Evolutionary conservation across 768 basidiomycete genomes (phyloP), one percentile per base, ranked within the genome.

Genomic region (Macrocybe gigantea): DNA sequence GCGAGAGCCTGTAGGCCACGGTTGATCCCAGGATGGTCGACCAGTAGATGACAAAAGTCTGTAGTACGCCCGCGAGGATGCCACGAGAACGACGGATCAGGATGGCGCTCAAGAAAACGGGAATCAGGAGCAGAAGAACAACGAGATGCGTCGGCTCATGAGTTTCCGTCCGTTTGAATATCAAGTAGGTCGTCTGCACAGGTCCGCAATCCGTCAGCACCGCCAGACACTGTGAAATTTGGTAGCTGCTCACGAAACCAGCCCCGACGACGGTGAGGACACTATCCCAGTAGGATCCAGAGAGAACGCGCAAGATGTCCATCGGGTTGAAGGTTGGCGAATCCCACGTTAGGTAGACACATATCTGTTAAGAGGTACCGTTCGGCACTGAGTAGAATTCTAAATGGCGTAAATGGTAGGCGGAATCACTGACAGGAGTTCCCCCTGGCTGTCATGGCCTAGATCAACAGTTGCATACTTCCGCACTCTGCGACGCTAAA

Each of bases 81-180:
- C 50, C 52, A 10, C 45, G 32, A 7, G 52, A 51, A 36, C 63
- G 57, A 4, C 49, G 54, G 13, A 55, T 41, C 29, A 64, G 56
- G 6, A 65, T 38, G 29, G 31, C 15, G 30, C 60, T 51, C 36
- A 68, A 48, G 6, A 51, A 40, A 3, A 58, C 50, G 1, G 67
- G 68, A 3, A 63, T 48, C 6, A 49, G 63, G 6, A 67, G 38
- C 6, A 70, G 55, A 9, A 71, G 58, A 32, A 48, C 49, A 4
- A 49, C 29, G 6, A 65, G 49, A 15, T 62, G 45, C 5, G 46
- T 12, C 5, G 63, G 63, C 15, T 64, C 56, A 35, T 64, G 57
- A 1, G 65, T 64, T 50, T 72, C 69, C 10, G 60, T 61, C 33
- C 56, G 61, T 50, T 68, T 70, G 62, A 67, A 69, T 29, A 63